Conservation (phyloP, 768 basidiomycete species). For the Tephrocybe sp. region DNA sequence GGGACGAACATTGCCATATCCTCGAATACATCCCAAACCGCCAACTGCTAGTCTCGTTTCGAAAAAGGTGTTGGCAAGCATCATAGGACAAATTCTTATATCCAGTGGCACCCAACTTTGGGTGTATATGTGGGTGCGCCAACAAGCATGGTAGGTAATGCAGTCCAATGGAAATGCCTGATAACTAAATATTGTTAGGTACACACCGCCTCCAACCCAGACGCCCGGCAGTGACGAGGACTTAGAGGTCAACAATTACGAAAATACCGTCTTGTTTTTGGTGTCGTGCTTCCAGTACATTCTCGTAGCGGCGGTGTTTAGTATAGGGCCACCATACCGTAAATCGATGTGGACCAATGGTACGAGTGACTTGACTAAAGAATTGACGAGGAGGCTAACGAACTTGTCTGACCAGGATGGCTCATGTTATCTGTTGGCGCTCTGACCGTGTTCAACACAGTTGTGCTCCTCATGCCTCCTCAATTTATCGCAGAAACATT, state of each 20-base stretch:
- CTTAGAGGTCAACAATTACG: conserved; percentile 82
- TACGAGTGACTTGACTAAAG: conserved; percentile 30
- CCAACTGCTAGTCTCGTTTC: conserved; percentile 96
- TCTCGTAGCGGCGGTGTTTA: conserved; percentile 94
- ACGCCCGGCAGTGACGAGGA: conserved; percentile 59
- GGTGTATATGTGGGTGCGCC: conserved; percentile 86
- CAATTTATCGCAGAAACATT: conserved; percentile 55
- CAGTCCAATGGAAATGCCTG: not conserved
- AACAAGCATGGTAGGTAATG: conserved; percentile 70
- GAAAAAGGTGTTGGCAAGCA: conserved; percentile 89
- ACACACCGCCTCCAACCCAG: conserved; percentile 58
- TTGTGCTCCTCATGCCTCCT: conserved; percentile 76
- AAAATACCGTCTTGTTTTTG: conserved; percentile 90
- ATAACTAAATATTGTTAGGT: conserved; percentile 47
- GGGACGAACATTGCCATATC: conserved; percentile 91
- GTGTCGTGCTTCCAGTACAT: conserved; percentile 99
- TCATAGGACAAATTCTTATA: conserved; percentile 89
- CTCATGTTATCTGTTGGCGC: conserved; percentile 75
- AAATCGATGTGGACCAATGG: conserved; percentile 95
- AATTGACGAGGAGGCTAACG: not conserved
- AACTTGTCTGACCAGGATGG: conserved; percentile 50
- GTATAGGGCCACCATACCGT: conserved; percentile 95
- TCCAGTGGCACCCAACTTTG: conserved; percentile 82
- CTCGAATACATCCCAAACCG: conserved; percentile 80
- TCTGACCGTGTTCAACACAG: conserved; percentile 69